Evolutionary conservation across 1,284 basidiomycete species (phyloP).

Genomic region (Sporisorium sorghi): DNA sequence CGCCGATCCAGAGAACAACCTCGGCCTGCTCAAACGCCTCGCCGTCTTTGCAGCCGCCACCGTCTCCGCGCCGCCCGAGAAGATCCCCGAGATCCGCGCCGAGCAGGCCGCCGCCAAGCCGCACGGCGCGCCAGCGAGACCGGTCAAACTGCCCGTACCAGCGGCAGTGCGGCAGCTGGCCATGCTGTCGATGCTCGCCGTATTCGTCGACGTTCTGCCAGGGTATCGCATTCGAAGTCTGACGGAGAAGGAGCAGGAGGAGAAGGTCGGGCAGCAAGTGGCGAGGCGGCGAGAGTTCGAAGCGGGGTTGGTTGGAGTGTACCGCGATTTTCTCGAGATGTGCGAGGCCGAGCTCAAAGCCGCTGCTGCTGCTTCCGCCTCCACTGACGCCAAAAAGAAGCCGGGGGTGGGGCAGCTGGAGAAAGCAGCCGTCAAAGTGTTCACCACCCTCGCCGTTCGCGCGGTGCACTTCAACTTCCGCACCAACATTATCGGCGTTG

Average conservation of each 20-base stretch:
- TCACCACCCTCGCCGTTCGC: constrained; percentile 85
- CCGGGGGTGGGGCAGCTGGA: constrained; percentile 3
- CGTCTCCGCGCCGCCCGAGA: constrained; percentile 47
- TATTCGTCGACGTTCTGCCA: constrained; percentile 95
- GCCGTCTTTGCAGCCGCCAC: constrained; percentile 50
- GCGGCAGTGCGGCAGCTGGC: constrained; percentile 85
- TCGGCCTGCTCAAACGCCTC: constrained; percentile 59
- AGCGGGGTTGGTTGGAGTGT: constrained; percentile 89
- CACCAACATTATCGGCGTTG: constrained; percentile 87
- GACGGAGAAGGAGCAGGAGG: constrained; percentile 87
- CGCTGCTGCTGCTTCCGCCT: constrained; percentile 63
- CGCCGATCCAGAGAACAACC: constrained; percentile 63
- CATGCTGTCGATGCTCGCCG: constrained; percentile 88
- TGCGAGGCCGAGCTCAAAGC: constrained; percentile 84
- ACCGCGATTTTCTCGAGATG: constrained; percentile 86
- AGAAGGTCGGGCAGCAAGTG: constrained; percentile 95
- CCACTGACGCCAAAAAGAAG: not conserved
- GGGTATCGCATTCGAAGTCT: constrained; percentile 82
- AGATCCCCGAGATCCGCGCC: constrained; percentile 33
- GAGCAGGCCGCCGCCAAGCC: constrained; percentile 58
- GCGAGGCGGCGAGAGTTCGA: constrained; percentile 92
- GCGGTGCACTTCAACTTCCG: constrained; percentile 98
- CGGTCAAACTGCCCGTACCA: constrained; percentile 74
- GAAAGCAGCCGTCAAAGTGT: constrained; percentile 77
- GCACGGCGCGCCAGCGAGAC: constrained; percentile 70